Percentiles rank a stretch among this genome's conserved stretches.
Conservation (phyloP, 345 rosid genomes). For the Ceriops tagal region DNA sequence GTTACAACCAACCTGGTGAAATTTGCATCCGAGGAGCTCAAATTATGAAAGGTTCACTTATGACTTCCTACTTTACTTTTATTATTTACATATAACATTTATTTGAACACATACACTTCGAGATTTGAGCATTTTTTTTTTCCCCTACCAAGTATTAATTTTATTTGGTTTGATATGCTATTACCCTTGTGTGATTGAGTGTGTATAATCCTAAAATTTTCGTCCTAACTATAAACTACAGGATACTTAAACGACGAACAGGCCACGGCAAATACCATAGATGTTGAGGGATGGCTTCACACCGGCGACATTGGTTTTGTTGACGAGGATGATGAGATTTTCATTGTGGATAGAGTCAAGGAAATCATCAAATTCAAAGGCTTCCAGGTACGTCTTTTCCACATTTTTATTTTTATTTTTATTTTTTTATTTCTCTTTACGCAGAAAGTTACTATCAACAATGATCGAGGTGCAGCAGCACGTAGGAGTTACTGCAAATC, state of each 20-base stretch:
- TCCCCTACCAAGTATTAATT: background rate
- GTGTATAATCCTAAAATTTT: too few relatives aligned
- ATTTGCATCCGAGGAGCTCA: slow-evolving; percentile 90
- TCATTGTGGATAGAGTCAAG: slow-evolving; percentile 80
- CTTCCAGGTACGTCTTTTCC: slow-evolving; percentile 51
- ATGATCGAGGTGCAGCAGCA: too few relatives aligned
- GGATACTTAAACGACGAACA: slow-evolving; percentile 68
- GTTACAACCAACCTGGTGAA: slow-evolving; percentile 76
- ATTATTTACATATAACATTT: too few relatives aligned
- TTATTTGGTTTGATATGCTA: too few relatives aligned
- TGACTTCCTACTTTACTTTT: too few relatives aligned
- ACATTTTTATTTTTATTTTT: too few relatives aligned
- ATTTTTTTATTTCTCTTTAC: too few relatives aligned
- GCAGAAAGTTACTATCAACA: too few relatives aligned
- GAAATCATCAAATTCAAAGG: slow-evolving; percentile 94
- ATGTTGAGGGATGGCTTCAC: slow-evolving; percentile 83
- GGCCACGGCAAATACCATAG: slow-evolving; percentile 69
- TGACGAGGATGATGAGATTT: slow-evolving; percentile 75
- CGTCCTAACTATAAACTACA: slow-evolving; percentile 9
- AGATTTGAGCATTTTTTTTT: background rate
- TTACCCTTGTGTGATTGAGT: too few relatives aligned
- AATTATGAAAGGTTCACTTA: slow-evolving; percentile 71
- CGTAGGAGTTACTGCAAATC: too few relatives aligned
- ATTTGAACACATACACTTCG: too few relatives aligned
- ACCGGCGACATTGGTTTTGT: slow-evolving; percentile 90